Evolutionary conservation across 2,329 filamentous ascomycete genomes (phyloP).

Genomic region (Sphaerulina populicola): DNA sequence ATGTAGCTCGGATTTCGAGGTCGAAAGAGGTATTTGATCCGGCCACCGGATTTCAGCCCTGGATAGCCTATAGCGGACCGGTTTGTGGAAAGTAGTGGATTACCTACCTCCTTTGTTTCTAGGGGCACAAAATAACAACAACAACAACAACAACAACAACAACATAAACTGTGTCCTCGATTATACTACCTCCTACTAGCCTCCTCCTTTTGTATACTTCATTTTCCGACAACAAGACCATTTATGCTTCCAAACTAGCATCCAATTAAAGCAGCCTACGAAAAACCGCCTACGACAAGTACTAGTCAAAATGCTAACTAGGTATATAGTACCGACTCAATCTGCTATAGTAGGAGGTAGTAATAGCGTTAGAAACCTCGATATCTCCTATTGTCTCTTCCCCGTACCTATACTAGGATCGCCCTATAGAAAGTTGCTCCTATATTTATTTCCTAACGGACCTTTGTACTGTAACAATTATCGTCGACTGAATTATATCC

Average conservation of each 20-base stretch:
- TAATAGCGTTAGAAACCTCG: slow-evolving; percentile 21
- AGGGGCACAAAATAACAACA: no score
- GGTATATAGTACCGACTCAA: slow-evolving; percentile 17
- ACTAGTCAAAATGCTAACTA: slow-evolving; percentile 18
- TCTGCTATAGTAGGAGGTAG: slow-evolving; percentile 23
- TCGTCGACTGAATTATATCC: slow-evolving; percentile 42
- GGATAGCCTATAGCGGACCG: not conserved
- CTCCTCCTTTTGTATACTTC: not conserved
- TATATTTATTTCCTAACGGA: slow-evolving; percentile 41
- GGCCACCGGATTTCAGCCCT: slow-evolving; percentile 1
- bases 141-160: no score
- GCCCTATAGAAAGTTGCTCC: slow-evolving; percentile 38
- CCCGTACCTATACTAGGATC: slow-evolving; percentile 16
- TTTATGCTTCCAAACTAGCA: slow-evolving; percentile 9
- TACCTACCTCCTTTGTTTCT: no score
- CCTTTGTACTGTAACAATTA: slow-evolving; percentile 33
- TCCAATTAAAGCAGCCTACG: slow-evolving; percentile 19
- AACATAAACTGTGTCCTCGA: no score
- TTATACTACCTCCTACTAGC: no score
- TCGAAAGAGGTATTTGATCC: slow-evolving; percentile 4
- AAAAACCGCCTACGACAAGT: slow-evolving; percentile 16
- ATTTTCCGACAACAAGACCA: not conserved
- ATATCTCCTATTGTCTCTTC: slow-evolving; percentile 15
- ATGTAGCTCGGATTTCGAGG: not conserved
- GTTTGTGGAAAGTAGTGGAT: not conserved